Conservation (phyloP, 768 basidiomycete genomes). For the Mrakia hoshinonis region DNA sequence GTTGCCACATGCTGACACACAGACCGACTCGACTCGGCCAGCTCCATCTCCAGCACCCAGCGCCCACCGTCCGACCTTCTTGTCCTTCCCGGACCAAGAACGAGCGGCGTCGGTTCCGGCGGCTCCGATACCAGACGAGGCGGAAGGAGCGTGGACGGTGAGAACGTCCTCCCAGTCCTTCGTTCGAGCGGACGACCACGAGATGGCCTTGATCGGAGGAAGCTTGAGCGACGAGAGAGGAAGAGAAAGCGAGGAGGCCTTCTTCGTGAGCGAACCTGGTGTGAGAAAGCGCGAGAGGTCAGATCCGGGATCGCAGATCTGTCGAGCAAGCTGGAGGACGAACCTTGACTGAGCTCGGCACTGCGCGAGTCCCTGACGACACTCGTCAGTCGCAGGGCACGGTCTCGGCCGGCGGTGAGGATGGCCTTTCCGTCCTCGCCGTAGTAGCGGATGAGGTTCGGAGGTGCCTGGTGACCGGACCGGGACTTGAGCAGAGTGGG, state of each 20-base stretch:
- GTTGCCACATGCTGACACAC: slow-evolving; percentile 89
- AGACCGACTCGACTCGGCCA: slow-evolving; percentile 48
- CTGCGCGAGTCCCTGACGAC: slow-evolving; percentile 92
- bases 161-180: slow-evolving; percentile 98
- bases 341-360: slow-evolving; percentile 89
- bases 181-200: slow-evolving; percentile 66
- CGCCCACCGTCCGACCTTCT: slow-evolving; percentile 66
- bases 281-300: background rate
- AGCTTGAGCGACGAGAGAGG: slow-evolving; percentile 64
- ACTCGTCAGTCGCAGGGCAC: slow-evolving; percentile 77
- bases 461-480: slow-evolving; percentile 83
- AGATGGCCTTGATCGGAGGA: slow-evolving; percentile 64
- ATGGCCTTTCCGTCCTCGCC: slow-evolving; percentile 95
- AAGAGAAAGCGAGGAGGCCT: slow-evolving; percentile 65
- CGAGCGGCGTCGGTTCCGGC: slow-evolving; percentile 67
- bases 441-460: slow-evolving; percentile 86
- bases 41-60: slow-evolving; percentile 57
- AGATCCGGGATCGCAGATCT: background rate
- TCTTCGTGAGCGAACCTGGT: slow-evolving; percentile 73
- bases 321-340: slow-evolving; percentile 15
- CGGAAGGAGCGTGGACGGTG: slow-evolving; percentile 57
- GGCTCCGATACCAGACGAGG: slow-evolving; percentile 12
- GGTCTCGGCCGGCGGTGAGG: slow-evolving; percentile 74
- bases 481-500: slow-evolving; percentile 85
- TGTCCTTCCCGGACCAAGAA: slow-evolving; percentile 78